Evolutionary conservation across 129 eudicot genomes (phyloP), one percentile per base, ranked within the genome.

Genomic region (Helichrysum umbraculigerum): DNA sequence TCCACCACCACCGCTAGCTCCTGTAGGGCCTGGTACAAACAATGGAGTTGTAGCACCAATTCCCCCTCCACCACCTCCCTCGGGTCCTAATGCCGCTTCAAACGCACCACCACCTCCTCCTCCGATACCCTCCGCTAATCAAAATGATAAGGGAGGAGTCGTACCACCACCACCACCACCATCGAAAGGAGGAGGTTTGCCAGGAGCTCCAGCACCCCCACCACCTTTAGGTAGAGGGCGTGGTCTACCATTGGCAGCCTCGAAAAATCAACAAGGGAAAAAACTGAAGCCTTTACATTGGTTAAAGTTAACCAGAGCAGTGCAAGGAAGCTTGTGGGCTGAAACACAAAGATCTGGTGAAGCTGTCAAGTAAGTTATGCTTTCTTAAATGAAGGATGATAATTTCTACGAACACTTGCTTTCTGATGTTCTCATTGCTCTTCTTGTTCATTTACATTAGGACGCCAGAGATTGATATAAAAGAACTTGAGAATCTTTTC

Each of bases 261-360:
- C 87, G 75, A 89, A 83, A 81, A 74, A 39, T 28, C 89, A 85
- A 76, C 68, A 82, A 42, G 75, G 87, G 30, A 94, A 79, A 79
- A 91, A 86, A 85, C 82, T 94, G 81, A 94, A 91, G 79, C 97
- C 97, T 16, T 91, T 87, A 85, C 99, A 94, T 81, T 94, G 99
- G 99, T 82, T 94, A 82, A 94, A 91, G 83, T 75, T 94, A 78
- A 91, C 93, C 51, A 89, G 97, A 82, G 97, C 88, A 64, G 80
- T 91, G 57, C 97, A 94, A 85, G 99, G 97, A 63, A 94, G 99
- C 89, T 78, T 94, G 63, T 94, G 99, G 99, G 99, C 99, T 35
- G 99, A 94, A 82, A 81, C 96, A 74, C 96, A 89, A 79, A 91
- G 87, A 81, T 72, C 87, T 0, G 96, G 89, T 37, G 97, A 91